These are phyloP conservation scores for Dictyophora rubrovolvata DNA, from an alignment of 768 basidiomycete genomes.

Conservation along the genomic window DNA sequence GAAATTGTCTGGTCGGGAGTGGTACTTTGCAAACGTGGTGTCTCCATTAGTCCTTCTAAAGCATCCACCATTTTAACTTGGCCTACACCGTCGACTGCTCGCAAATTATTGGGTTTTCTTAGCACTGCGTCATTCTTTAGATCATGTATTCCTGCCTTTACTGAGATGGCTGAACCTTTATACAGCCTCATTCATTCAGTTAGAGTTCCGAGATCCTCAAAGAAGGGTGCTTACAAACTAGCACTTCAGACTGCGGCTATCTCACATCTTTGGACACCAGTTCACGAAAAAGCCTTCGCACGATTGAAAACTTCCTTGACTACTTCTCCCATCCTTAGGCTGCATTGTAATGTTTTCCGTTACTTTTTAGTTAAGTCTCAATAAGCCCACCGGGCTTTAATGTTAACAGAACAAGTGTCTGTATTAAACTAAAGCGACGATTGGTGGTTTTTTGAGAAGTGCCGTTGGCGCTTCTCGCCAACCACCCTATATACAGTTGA, in stretches of 20 bases:
- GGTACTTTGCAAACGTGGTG: not conserved
- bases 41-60: slow-evolving; percentile 23
- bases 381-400: too few relatives aligned
- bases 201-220: slow-evolving; percentile 13
- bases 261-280: slow-evolving; percentile 10
- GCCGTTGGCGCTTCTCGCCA: too few relatives aligned
- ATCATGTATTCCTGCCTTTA: slow-evolving; percentile 24
- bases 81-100: slow-evolving; percentile 19
- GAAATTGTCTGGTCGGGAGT: slow-evolving; percentile 27
- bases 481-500: too few relatives aligned
- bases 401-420: too few relatives aligned
- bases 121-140: slow-evolving; percentile 28
- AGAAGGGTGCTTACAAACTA: slow-evolving; percentile 18
- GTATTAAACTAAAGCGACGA: too few relatives aligned
- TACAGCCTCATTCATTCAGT: slow-evolving; percentile 19
- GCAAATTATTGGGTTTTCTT: slow-evolving; percentile 24
- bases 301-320: slow-evolving; percentile 23
- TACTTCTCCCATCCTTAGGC: slow-evolving; percentile 26
- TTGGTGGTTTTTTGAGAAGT: too few relatives aligned
- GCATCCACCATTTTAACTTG: slow-evolving; percentile 27
- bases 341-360: too few relatives aligned
- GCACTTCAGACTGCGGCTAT: slow-evolving; percentile 12
- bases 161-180: slow-evolving; percentile 22
- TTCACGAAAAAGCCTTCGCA: slow-evolving; percentile 20
- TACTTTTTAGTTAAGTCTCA: too few relatives aligned